Base-by-base conservation (phyloP, 2,329 filamentous ascomycete species). In the Coleophoma cylindrospora region DNA sequence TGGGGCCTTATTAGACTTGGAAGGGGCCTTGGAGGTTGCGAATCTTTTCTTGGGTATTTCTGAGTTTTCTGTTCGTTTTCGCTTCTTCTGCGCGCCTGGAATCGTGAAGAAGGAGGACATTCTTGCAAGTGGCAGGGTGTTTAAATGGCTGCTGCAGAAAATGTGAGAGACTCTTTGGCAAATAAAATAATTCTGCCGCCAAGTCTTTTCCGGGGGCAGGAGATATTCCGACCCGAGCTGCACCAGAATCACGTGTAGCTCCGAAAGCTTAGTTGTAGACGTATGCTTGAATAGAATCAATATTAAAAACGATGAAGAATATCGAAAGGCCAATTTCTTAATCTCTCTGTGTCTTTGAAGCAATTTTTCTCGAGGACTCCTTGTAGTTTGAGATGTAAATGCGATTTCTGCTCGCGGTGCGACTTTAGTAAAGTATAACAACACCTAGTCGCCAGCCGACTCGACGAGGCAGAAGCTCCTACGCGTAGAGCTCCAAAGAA, bases 21-120 rank as follows among this genome's bases (percentile, higher is more conserved):
- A 40, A 14, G 56, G 40, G 15, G 50, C 50, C 50, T 47, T 60
- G 17, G 59, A 66, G 47, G 73, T 71, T 57, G 76, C 76, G 53
- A 76, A 61, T 66, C 80, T 74, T 64, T 84, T 86, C 67, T 83
- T 83, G 2, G 81, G 77, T 6, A 68, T 69, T 46, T 82, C 76
- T 14, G 73, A 65, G 22, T 77, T 75, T 50, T 73, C 68, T 7
- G 74, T 64, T 54, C 91, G 80, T 77, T 97, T 97, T 62, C 94
- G 80, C 79, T 97, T 97, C 74, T 89, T 89, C 65, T 92, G 87
- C 46, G 87, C 86, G 38, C 87, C 87, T 6, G 94, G 91, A 37
- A 86, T 75, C 47, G 91, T 96, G 72, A 99, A 99, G 72, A 97
- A 99, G 37, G 91, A 96, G 64, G 92, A 95, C 91, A 95, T 95